Percentiles rank a stretch among this genome's conserved stretches.
phyloP scores from a whole-genome alignment of 345 rosid species.

The Murraya paniculata region DNA sequence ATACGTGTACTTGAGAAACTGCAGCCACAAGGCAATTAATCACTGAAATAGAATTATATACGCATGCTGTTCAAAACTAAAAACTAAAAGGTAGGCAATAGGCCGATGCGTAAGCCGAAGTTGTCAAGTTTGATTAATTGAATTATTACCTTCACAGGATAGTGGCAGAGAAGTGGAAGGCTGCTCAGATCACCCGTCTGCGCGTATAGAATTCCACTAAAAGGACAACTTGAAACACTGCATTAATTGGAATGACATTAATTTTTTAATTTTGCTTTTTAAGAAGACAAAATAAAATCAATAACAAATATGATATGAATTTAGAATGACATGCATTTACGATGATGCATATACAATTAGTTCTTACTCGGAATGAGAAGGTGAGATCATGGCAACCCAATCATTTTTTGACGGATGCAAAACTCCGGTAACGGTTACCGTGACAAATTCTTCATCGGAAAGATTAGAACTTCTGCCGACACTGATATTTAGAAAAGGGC shows the following conservation, averaged over 20 bases:
- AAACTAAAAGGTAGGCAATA: background rate
- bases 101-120: background rate
- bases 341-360: too few relatives aligned
- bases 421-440: conserved; percentile 49
- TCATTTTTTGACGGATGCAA: conserved; percentile 29
- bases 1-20: too few relatives aligned
- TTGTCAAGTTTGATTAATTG: background rate
- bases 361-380: conserved; percentile 48
- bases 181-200: conserved; percentile 53
- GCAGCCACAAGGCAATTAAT: too few relatives aligned
- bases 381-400: conserved; percentile 78
- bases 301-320: too few relatives aligned
- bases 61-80: too few relatives aligned
- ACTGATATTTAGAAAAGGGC: conserved; percentile 31
- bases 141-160: conserved; percentile 61
- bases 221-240: conserved; percentile 43
- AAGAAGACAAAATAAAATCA: background rate
- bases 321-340: background rate
- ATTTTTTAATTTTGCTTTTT: too few relatives aligned
- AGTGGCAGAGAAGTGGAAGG: conserved; percentile 71
- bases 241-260: background rate
- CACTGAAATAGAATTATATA: too few relatives aligned
- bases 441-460: conserved; percentile 37
- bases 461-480: conserved; percentile 15
- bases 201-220: conserved; percentile 27